Evolutionary conservation across 164 flowering plant species (phyloP).

Genomic region (Annona squamosa): DNA sequence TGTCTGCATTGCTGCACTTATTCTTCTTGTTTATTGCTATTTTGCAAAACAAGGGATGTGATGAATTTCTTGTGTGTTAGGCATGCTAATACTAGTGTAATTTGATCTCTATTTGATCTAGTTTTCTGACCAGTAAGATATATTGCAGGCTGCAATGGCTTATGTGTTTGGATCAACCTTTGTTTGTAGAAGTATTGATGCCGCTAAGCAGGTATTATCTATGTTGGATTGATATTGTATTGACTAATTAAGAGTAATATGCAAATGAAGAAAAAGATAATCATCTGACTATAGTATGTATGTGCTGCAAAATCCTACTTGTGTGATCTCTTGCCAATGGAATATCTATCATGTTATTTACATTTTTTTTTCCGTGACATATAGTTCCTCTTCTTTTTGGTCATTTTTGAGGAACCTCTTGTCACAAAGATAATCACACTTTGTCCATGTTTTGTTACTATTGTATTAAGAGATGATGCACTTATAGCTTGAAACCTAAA

Average conservation of each 20-base stretch:
- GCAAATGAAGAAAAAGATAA: not conserved
- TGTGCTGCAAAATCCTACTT: not conserved
- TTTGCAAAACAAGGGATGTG: too few species aligned
- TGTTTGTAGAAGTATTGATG: conserved; percentile 75
- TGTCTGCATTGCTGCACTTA: too few species aligned
- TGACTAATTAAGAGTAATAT: not conserved
- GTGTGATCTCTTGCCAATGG: not conserved
- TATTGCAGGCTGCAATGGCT: conserved; percentile 77
- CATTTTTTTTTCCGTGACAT: not conserved
- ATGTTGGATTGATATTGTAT: not conserved
- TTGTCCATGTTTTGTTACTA: not conserved
- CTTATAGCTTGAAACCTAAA: not conserved
- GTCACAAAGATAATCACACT: too few species aligned
- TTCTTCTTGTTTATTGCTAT: too few species aligned
- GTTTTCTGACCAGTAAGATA: not conserved
- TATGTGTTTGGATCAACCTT: conserved; percentile 95
- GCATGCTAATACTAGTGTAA: too few species aligned
- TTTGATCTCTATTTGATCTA: not conserved
- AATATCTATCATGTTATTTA: not conserved
- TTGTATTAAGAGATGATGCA: not conserved
- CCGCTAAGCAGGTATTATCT: conserved; percentile 74
- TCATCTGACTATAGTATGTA: not conserved
- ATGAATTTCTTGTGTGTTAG: too few species aligned
- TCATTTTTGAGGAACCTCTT: not conserved
- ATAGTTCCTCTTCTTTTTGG: not conserved